Percentiles rank a stretch among this genome's conserved stretches.
Evolutionary conservation across 2,329 filamentous ascomycete species (phyloP).

Genomic region (Ophiosphaerella korrae): DNA sequence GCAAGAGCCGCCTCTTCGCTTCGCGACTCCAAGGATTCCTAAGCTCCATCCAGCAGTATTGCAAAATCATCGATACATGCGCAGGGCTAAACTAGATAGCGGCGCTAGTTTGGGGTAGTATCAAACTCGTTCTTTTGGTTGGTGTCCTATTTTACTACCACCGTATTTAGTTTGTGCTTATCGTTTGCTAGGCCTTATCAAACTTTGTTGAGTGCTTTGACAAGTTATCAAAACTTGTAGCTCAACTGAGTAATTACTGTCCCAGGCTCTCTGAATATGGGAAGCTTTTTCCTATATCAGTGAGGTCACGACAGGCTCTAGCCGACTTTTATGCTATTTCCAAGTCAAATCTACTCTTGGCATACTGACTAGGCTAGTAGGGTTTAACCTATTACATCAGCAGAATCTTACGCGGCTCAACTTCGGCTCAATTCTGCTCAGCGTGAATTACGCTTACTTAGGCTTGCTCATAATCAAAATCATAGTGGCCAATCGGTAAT

Average conservation of each 20-base stretch:
- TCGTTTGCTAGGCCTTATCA: constrained; percentile 30
- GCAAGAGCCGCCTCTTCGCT: constrained; percentile 29
- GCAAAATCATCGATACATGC: constrained; percentile 45
- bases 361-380: no score
- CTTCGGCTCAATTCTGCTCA: no score
- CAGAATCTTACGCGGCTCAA: no score
- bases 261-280: constrained; percentile 48
- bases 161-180: not conserved
- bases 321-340: constrained; percentile 24
- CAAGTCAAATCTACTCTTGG: no score
- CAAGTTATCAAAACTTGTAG: constrained; percentile 45
- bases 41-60: constrained; percentile 47
- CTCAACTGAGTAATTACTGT: constrained; percentile 41
- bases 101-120: constrained; percentile 52
- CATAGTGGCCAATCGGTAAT: no score
- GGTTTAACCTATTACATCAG: no score
- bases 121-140: constrained; percentile 51
- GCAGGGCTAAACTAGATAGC: constrained; percentile 47
- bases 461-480: no score
- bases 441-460: no score
- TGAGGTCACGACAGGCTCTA: constrained; percentile 41
- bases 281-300: constrained; percentile 43
- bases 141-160: not conserved
- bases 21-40: constrained; percentile 43
- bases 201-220: constrained; percentile 51